phyloP scores from a whole-genome alignment of 495 filamentous ascomycete species.

The Aspergillus diversus region DNA sequence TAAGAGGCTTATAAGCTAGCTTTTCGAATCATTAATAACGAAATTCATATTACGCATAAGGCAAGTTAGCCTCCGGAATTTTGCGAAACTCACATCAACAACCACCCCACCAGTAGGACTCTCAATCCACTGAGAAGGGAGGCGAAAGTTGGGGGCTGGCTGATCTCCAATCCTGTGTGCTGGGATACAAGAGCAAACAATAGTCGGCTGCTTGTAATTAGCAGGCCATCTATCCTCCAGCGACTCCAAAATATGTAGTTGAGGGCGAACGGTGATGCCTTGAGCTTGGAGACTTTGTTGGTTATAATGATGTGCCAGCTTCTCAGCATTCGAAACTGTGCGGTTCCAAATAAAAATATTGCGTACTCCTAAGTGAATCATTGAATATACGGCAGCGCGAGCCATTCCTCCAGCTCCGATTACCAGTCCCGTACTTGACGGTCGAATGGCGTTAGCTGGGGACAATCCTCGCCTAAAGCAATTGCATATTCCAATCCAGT shows the following conservation, averaged over 20 bases:
- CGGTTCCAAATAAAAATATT: slow-evolving; percentile 77
- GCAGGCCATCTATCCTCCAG: slow-evolving; percentile 65
- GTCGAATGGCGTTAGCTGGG: slow-evolving; percentile 74
- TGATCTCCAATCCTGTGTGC: slow-evolving; percentile 64
- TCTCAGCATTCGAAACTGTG: slow-evolving; percentile 59
- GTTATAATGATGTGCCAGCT: slow-evolving; percentile 72
- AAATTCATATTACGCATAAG: background rate
- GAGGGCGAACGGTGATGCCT: slow-evolving; percentile 34
- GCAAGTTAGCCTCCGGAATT: no score
- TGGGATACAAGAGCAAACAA: slow-evolving; percentile 75
- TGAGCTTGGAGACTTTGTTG: slow-evolving; percentile 37
- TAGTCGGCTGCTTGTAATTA: slow-evolving; percentile 66
- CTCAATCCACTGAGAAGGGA: slow-evolving; percentile 71
- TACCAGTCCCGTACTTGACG: slow-evolving; percentile 67
- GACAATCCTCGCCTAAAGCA: slow-evolving; percentile 75
- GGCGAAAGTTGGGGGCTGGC: slow-evolving; percentile 67
- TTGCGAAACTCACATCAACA: slow-evolving; percentile 58
- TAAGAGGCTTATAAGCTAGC: slow-evolving; percentile 73
- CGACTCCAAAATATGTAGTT: slow-evolving; percentile 58
- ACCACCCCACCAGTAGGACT: slow-evolving; percentile 80
- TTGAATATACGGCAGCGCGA: slow-evolving; percentile 75
- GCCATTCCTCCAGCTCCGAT: slow-evolving; percentile 83
- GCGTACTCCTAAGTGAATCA: slow-evolving; percentile 74
- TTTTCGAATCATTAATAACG: slow-evolving; percentile 19
- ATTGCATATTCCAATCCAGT: slow-evolving; percentile 76